These are phyloP conservation scores for Geranomyces michiganensis DNA, from an alignment of 192 early-diverging fungal genomes.

Conservation along the genomic window DNA sequence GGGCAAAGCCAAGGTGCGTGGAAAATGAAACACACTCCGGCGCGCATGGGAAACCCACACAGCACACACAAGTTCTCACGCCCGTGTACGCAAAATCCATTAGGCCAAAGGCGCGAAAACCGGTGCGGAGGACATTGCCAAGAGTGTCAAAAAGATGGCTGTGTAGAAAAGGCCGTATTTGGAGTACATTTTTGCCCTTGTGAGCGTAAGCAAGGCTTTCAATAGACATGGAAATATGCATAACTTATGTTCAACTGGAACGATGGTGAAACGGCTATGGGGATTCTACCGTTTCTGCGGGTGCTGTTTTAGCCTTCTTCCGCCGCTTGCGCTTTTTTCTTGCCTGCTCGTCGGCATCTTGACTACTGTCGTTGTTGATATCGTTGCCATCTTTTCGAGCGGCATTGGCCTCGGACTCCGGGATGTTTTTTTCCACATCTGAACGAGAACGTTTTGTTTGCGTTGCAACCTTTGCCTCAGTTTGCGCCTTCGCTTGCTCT, in stretches of 20 bases:
- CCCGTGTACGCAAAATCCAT: background rate
- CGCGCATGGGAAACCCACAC: background rate
- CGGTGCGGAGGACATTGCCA: slow-evolving; percentile 17
- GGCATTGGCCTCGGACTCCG: background rate
- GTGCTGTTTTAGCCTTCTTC: slow-evolving; percentile 14
- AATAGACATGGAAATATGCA: background rate
- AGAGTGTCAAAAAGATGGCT: slow-evolving; percentile 24
- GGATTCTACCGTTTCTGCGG: too few species aligned
- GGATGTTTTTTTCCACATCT: background rate
- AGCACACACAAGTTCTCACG: background rate
- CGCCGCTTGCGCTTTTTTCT: slow-evolving; percentile 22
- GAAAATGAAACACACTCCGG: background rate
- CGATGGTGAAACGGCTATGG: too few species aligned
- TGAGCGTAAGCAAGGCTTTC: background rate
- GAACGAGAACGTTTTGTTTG: background rate
- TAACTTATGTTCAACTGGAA: too few species aligned
- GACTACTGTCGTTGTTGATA: background rate
- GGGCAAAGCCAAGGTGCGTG: slow-evolving; percentile 27
- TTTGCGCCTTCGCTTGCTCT: background rate
- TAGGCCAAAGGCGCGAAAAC: slow-evolving; percentile 4
- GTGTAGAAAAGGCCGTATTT: slow-evolving; percentile 8
- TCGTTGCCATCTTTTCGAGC: background rate
- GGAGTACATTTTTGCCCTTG: background rate
- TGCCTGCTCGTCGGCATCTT: background rate
- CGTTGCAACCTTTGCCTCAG: background rate